Evolutionary conservation across 768 basidiomycete genomes (phyloP), one percentile per base, ranked within the genome.

Genomic region (Lentinula sp.): DNA sequence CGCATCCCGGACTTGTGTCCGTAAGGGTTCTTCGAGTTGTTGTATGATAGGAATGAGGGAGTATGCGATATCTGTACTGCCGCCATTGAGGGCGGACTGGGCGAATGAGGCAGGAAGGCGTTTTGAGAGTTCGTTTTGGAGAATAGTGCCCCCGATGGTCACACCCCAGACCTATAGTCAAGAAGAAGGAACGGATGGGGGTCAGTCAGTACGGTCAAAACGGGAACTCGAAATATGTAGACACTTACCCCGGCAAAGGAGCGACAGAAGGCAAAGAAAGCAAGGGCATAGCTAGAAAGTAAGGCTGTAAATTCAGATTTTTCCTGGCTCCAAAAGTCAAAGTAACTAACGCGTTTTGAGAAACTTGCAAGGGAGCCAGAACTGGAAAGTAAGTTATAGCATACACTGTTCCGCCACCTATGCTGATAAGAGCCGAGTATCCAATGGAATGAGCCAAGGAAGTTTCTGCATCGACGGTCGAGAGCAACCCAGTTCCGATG

Each of bases 41-140:
- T 63, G 52, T 20, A 84, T 74, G 18, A 66, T 60, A 0, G 81
- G 81, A 48, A 85, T 83, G 41, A 77, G 72, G 0, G 78, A 71
- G 63, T 79, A 84, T 9, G 77, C 71, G 56, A 84, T 69, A 42
- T 79, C 73, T 23, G 72, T 69, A 12, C 76, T 77, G n/a, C 67
- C 60, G 0, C 75, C 71, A 62, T 79, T 16, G 33, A 23, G 20
- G 12, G 68, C 36, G 70, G 64, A 0, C 64, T 57, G 16, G 71
- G 33, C 54, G 83, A 80, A 1, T 66, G 70, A 3, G 13, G 61
- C 42, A 0, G 85, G 81, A 0, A 87, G 76, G 0, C 64, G 66
- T 39, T 66, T 71, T 8, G 67, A 65, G 15, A 86, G 76, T 55
- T 77, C 62, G 68, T 84, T 86, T 64, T 83, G 79, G 6, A 86